Percentiles rank a stretch among this genome's conserved stretches.
These are phyloP conservation scores for Cladosporium halotolerans DNA, from an alignment of 2,329 filamentous ascomycete species.

Conservation along the genomic window DNA sequence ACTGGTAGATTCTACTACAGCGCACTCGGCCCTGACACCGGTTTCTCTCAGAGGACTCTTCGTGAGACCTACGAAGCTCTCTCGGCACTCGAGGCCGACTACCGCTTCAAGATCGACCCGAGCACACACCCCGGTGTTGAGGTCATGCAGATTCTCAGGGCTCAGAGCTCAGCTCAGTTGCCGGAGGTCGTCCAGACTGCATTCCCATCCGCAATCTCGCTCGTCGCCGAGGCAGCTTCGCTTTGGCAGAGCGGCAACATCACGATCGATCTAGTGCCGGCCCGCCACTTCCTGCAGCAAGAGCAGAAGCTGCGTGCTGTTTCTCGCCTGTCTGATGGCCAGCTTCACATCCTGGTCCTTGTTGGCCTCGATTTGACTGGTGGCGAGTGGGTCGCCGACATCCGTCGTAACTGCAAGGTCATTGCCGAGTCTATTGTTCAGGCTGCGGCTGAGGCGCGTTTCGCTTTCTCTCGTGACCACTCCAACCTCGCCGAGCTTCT, in stretches of 20 bases:
- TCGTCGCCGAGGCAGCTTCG: constrained; percentile 31
- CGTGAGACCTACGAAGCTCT: constrained; percentile 17
- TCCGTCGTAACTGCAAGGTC: constrained; percentile 15
- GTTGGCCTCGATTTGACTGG: constrained; percentile 13
- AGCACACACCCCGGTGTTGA: constrained; percentile 39
- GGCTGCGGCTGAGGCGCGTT: constrained; percentile 10
- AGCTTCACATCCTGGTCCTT: constrained; percentile 17
- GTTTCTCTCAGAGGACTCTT: constrained; percentile 29
- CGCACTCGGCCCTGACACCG: constrained; percentile 7
- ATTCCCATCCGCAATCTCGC: constrained; percentile 36
- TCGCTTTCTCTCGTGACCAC: constrained; percentile 14
- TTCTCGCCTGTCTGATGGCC: constrained; percentile 6
- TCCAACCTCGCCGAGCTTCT: constrained; percentile 13
- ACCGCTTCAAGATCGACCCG: constrained; percentile 38
- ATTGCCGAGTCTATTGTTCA: constrained; percentile 18
- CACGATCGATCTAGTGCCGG: constrained; percentile 18
- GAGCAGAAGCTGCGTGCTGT: constrained; percentile 13
- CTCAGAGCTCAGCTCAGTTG: constrained; percentile 33
- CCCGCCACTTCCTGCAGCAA: constrained; percentile 12
- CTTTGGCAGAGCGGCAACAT: constrained; percentile 22
- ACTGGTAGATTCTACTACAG: constrained; percentile 9
- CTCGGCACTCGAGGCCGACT: constrained; percentile 37
- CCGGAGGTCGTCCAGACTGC: constrained; percentile 35
- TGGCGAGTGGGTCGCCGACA: constrained; percentile 13
- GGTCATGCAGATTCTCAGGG: constrained; percentile 36